A percentile compares a stretch with the other conserved stretches of the same genome.
These are phyloP conservation scores for Albifimbria verrucaria DNA, from an alignment of 2,329 filamentous ascomycete genomes.

Conservation along the genomic window DNA sequence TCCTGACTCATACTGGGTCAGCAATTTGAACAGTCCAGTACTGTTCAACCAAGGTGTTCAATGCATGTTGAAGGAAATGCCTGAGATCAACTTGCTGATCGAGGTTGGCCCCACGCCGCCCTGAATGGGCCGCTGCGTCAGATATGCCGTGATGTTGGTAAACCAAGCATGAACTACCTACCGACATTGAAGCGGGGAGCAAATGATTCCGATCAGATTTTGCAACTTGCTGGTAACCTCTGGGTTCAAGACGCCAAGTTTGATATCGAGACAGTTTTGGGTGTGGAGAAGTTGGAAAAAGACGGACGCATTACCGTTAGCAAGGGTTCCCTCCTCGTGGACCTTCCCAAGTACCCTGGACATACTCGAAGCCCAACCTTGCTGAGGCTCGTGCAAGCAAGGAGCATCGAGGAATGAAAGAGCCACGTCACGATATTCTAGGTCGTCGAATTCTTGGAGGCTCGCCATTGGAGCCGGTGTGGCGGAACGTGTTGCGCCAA, in stretches of 20 bases:
- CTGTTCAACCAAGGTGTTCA: background rate
- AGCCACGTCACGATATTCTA: conserved; percentile 11
- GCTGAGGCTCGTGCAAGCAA: conserved; percentile 5
- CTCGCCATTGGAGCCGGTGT: conserved; percentile 4
- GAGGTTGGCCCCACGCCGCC: conserved; percentile 1
- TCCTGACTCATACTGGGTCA: background rate
- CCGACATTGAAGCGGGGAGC: background rate
- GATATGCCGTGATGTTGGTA: conserved; percentile 4
- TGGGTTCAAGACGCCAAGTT: background rate
- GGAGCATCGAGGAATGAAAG: conserved; percentile 9
- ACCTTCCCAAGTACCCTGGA: background rate
- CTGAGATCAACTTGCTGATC: background rate
- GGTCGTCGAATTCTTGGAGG: conserved; percentile 2
- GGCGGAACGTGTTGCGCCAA: conserved; percentile 12
- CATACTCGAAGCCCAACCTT: background rate
- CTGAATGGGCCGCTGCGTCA: background rate
- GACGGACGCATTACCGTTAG: background rate
- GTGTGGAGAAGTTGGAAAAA: background rate
- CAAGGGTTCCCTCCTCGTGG: background rate
- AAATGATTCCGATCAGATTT: background rate
- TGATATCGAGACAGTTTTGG: background rate
- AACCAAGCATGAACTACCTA: background rate
- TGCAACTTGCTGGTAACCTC: background rate
- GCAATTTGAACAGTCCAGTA: background rate
- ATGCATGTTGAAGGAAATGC: background rate